Evolutionary conservation across 257 asterid genomes (phyloP).

Genomic region (Jacaranda copaia): DNA sequence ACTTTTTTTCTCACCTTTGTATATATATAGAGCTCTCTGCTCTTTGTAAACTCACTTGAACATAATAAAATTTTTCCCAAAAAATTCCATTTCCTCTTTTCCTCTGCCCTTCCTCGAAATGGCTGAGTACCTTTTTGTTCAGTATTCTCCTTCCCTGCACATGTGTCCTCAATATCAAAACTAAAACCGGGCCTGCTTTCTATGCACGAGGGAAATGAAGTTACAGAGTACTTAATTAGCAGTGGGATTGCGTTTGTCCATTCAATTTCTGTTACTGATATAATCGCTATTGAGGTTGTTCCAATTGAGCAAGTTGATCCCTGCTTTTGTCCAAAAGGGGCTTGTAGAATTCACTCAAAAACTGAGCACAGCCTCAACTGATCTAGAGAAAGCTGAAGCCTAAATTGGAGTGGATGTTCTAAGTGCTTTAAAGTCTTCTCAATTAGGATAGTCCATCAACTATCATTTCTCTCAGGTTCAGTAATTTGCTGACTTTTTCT

Average conservation of each 20-base stretch:
- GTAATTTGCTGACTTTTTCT: neutral
- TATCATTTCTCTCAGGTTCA: neutral
- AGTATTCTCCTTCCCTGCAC: slow-evolving; percentile 60
- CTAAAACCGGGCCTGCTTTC: slow-evolving; percentile 62
- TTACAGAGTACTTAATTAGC: slow-evolving; percentile 57
- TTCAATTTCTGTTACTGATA: slow-evolving; percentile 55
- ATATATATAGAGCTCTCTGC: too few species aligned
- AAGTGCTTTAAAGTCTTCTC: slow-evolving; percentile 51
- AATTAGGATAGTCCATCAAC: slow-evolving; percentile 39
- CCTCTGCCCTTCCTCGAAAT: too few species aligned
- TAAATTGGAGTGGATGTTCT: slow-evolving; percentile 60
- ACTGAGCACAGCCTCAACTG: slow-evolving; percentile 56
- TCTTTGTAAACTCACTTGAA: too few species aligned
- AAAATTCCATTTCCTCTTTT: too few species aligned
- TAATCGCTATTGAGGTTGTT: slow-evolving; percentile 57
- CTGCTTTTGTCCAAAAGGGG: slow-evolving; percentile 45
- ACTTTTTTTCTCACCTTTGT: too few species aligned
- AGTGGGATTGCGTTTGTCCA: slow-evolving; percentile 65
- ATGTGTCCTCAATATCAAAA: slow-evolving; percentile 59
- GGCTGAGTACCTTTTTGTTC: too few species aligned
- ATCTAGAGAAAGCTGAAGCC: slow-evolving; percentile 59
- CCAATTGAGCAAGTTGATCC: slow-evolving; percentile 60
- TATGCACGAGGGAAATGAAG: slow-evolving; percentile 55
- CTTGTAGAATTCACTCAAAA: slow-evolving; percentile 57
- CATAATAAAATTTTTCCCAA: too few species aligned